Conservation (phyloP, 2,329 filamentous ascomycete genomes). For the Ceratocystis harringtonii region DNA sequence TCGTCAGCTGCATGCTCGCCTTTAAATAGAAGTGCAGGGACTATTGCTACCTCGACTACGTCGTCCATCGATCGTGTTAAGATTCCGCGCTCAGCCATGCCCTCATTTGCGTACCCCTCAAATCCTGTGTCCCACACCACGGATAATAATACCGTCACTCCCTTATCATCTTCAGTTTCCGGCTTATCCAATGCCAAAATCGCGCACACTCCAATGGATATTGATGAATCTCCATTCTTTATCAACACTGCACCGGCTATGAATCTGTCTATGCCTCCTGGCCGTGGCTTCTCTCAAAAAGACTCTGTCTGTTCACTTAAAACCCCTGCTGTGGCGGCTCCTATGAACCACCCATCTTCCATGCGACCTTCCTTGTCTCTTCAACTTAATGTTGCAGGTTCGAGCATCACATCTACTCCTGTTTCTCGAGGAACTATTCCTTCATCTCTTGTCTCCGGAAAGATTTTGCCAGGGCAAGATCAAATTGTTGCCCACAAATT, state of each 20-base stretch:
- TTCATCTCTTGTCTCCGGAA: constrained; percentile 4
- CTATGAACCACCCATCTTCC: not conserved
- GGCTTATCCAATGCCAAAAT: constrained; percentile 13
- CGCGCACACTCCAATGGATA: constrained; percentile 24
- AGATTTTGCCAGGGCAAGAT: constrained; percentile 22
- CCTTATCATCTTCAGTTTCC: constrained; percentile 7
- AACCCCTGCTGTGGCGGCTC: not conserved
- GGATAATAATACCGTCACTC: not conserved
- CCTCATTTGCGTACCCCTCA: constrained; percentile 1
- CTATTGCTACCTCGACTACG: not conserved
- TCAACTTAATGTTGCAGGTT: constrained; percentile 27
- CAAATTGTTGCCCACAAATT: constrained; percentile 42
- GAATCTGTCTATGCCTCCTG: constrained; percentile 21
- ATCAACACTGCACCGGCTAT: constrained; percentile 27
- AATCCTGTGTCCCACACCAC: not conserved
- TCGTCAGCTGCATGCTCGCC: not conserved
- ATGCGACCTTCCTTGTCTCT: constrained; percentile 29
- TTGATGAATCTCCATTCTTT: constrained; percentile 26
- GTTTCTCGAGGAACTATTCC: not conserved
- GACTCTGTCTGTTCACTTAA: not conserved
- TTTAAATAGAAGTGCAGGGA: not conserved
- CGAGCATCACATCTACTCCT: constrained; percentile 22
- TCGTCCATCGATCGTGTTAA: not conserved
- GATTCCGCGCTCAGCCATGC: constrained; percentile 8
- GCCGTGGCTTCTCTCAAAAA: not conserved